Evolutionary conservation across 345 rosid species (phyloP).

Genomic region (Eucalyptus tenuipes): DNA sequence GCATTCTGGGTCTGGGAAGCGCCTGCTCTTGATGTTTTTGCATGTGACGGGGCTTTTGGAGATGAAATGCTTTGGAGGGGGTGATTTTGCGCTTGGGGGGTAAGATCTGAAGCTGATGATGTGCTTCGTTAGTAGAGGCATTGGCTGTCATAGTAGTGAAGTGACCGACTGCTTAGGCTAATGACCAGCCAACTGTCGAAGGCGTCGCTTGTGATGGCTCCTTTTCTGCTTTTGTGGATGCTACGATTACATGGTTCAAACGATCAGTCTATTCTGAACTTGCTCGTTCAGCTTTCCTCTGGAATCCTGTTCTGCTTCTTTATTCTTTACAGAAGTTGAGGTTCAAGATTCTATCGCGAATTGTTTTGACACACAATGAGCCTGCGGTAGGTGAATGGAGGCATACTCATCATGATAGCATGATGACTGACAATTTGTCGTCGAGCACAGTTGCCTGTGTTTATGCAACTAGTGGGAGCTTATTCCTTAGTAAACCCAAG

Average conservation of each 20-base stretch:
- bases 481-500: neutral
- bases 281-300: neutral
- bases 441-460: neutral
- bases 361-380: neutral
- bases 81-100: neutral
- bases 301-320: neutral
- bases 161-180: neutral
- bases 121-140: neutral
- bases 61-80: neutral
- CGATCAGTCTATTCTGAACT: neutral
- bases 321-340: neutral
- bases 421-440: neutral
- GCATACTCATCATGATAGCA: neutral
- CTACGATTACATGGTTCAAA: neutral
- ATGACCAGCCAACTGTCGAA: neutral
- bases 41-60: neutral
- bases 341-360: neutral
- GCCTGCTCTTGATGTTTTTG: neutral
- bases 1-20: neutral
- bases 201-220: neutral
- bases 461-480: neutral
- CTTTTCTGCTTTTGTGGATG: neutral
- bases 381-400: neutral
- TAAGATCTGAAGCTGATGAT: neutral
- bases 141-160: neutral